phyloP scores from a whole-genome alignment of 192 early-diverging fungal species.

The Pilaira anomala region DNA sequence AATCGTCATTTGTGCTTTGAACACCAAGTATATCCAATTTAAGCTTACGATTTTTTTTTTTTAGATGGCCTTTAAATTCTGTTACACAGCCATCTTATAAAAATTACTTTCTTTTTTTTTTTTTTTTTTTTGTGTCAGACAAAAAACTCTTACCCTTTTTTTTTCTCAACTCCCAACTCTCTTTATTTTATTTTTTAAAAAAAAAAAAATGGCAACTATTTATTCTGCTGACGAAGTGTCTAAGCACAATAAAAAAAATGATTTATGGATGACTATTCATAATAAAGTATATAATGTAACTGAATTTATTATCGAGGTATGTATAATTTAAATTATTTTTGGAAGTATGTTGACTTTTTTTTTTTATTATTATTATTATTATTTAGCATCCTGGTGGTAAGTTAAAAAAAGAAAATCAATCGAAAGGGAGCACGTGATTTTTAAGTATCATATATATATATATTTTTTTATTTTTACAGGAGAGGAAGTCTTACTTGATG shows the following conservation, averaged over 20 bases:
- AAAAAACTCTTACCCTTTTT: not conserved
- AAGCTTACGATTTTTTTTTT: not conserved
- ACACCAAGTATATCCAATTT: no score
- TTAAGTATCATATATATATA: not conserved
- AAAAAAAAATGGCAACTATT: slow-evolving; percentile 12
- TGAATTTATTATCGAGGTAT: slow-evolving; percentile 71
- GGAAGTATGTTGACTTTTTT: not conserved
- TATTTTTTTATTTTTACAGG: slow-evolving; percentile 42
- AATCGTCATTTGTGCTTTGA: no score
- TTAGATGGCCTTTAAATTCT: not conserved
- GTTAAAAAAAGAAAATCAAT: no score
- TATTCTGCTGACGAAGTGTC: slow-evolving; percentile 63
- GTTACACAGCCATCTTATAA: not conserved
- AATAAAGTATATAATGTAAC: slow-evolving; percentile 79
- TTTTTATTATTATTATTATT: not conserved
- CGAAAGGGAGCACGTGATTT: not conserved
- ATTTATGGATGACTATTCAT: slow-evolving; percentile 77
- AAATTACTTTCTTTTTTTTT: not conserved
- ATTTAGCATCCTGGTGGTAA: slow-evolving; percentile 76
- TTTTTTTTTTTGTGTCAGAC: not conserved
- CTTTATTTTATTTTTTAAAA: not conserved
- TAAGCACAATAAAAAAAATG: slow-evolving; percentile 62
- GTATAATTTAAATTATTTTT: not conserved
- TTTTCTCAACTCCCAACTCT: slow-evolving; percentile 13
- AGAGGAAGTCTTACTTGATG: slow-evolving; percentile 91